phyloP scores from a whole-genome alignment of 805 yeast genomes.

The Candida parachauliodes region DNA sequence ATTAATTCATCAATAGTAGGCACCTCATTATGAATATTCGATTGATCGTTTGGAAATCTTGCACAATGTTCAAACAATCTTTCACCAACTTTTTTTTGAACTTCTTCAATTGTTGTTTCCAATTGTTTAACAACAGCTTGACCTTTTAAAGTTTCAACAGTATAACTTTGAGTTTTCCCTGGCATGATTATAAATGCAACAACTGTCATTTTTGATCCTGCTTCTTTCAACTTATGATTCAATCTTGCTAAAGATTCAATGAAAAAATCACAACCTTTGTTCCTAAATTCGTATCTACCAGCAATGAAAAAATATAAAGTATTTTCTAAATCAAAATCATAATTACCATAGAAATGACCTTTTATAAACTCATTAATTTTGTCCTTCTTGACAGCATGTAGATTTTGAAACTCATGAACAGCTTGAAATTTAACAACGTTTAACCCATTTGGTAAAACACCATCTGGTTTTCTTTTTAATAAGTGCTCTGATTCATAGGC shows the following conservation, averaged over 20 bases:
- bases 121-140: conserved; percentile 94
- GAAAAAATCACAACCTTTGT: conserved; percentile 94
- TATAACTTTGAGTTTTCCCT: conserved; percentile 88
- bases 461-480: conserved; percentile 94
- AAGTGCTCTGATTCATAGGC: conserved; percentile 92
- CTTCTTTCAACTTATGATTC: conserved; percentile 78
- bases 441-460: conserved; percentile 94
- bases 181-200: conserved; percentile 99
- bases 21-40: conserved; percentile 44
- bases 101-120: conserved; percentile 84
- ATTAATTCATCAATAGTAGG: conserved; percentile 81
- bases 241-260: conserved; percentile 90
- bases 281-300: conserved; percentile 94
- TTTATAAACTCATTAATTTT: conserved; percentile 91
- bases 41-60: conserved; percentile 43
- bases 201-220: conserved; percentile 84
- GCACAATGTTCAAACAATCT: conserved; percentile 90
- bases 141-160: conserved; percentile 92
- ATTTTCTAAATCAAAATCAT: conserved; percentile 90
- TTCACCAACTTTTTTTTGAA: conserved; percentile 80
- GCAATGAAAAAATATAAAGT: conserved; percentile 95
- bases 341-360: conserved; percentile 96
- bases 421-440: conserved; percentile 96
- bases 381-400: conserved; percentile 88
- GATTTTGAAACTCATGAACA: conserved; percentile 95